These are phyloP conservation scores for Pichia sp. DNA, from an alignment of 1,139 yeast genomes.

Conservation along the genomic window DNA sequence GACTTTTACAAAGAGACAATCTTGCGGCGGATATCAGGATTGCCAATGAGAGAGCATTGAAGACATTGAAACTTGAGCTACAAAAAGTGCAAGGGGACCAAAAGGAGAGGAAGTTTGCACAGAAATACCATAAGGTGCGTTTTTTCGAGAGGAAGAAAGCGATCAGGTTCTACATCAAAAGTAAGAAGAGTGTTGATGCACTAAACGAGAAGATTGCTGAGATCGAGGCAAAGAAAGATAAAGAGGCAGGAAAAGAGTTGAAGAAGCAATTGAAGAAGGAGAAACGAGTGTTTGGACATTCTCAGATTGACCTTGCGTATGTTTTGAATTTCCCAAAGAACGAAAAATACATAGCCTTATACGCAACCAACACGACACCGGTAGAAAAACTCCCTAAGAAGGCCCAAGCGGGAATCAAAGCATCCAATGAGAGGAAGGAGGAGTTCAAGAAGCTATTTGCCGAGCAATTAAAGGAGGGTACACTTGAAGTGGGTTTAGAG, in stretches of 20 bases:
- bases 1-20: constrained; percentile 56
- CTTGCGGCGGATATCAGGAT: constrained; percentile 71
- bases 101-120: constrained; percentile 56
- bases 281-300: constrained; percentile 49
- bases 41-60: constrained; percentile 83
- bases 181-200: constrained; percentile 44
- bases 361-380: constrained; percentile 39
- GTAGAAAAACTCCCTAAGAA: constrained; percentile 31
- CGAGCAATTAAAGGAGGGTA: constrained; percentile 44
- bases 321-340: constrained; percentile 73
- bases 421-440: constrained; percentile 47
- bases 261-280: constrained; percentile 52
- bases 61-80: constrained; percentile 66
- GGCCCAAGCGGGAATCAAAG: constrained; percentile 42
- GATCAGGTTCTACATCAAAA: constrained; percentile 62
- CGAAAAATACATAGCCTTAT: constrained; percentile 77
- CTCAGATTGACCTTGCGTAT: constrained; percentile 73
- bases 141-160: constrained; percentile 93
- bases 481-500: constrained; percentile 54
- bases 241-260: constrained; percentile 34
- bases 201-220: constrained; percentile 27
- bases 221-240: constrained; percentile 23
- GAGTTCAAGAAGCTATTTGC: constrained; percentile 50
- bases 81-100: constrained; percentile 47
- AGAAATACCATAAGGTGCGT: constrained; percentile 88